Base-by-base conservation (phyloP, 192 early-diverging fungal genomes). In the Entrophospora sp. region DNA sequence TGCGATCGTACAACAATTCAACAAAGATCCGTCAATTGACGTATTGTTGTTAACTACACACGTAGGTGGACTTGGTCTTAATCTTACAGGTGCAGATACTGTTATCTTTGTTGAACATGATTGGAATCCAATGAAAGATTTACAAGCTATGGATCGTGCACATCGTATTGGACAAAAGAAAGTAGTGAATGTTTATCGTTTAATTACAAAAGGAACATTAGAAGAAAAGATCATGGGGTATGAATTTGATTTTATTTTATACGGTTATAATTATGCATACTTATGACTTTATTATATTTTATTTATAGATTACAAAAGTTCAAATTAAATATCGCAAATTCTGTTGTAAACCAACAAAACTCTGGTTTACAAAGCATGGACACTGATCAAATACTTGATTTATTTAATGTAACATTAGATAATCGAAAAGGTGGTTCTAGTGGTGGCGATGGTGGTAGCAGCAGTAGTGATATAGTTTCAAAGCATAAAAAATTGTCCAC, bases 221-320 rank as follows among this genome's bases (percentile, higher is more conserved):
- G 97, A 99, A 79, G 95, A 99, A 73, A 99, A 99, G 73, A 99
- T 99, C 71, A 99, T 99, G 97, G 93, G 92, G 86, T 90, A 81
- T 66, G 73, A 59, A 5, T 28, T 66, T 25, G 34, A 36, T 24
- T 46, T 12, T 36, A n/a, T 28, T 7, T 2, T 27, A 2, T 38
- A 18, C 35, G n/a, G 1, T 14, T 61, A 28, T 46, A 61, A 35
- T 53, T 42, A 31, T 20, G 5, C 10, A 14, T 20, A 9, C 9
- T 5, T 4, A 8, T 45, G 68, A 16, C 22, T 49, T 25, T 70
- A 48, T 43, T 35, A 13, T 51, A 10, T 2, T 45, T 24, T 31
- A n/a, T n/a, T 30, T 55, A 1, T 60, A 90, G 87, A 30, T 73
- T 97, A 55, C 97, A 99, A 80, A 92, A 91, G 61, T 99, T 99